Base-by-base conservation (phyloP, 345 rosid species). In the Mallotus nudiflorus region DNA sequence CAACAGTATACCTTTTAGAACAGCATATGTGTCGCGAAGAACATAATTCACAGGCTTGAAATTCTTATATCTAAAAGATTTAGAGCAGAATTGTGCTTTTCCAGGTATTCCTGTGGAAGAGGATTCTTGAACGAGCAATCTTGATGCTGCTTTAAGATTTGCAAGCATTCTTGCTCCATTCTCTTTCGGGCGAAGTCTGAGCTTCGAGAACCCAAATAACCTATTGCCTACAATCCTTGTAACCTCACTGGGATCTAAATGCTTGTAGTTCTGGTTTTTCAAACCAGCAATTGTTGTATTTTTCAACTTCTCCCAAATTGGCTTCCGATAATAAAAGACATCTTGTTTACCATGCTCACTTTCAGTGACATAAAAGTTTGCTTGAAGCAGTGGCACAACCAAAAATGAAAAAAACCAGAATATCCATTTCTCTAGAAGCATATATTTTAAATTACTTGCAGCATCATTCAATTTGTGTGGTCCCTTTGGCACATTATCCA, bases 291-390 rank as follows among this genome's bases (percentile, higher is more conserved):
- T 67, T 46, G 80, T 85, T 68, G 65, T 61, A 46, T 74, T 73
- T 28, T 71, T 72, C 84, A 89, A 67, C 72, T 69, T 82, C 69
- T 85, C 74, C 97, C 98, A 93, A 52, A 78, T 78, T 62, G 85
- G 77, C 72, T 88, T 93, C 61, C 85, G 78, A 73, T 91, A 91
- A 77, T 88, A 93, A 70, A 69, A 83, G 12, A 82, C 55, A 25
- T 85, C 87, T 27, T 81, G 82, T 77, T 84, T 85, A 50, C 92
- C 92, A 80, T 75, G 81, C 79, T 89, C 89, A 71, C 76, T 88
- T 86, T 93, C 97, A 40, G 96, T 89, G 59, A 82, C 86, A 70
- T 91, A 89, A 81, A 93, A 93, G 76, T 91, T 84, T 62, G 91
- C 82, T 79, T n/a, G 81, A 48, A 91, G 79, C 70, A 93, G 15